Conservation (phyloP, 306 rosid genomes). For the Heteromeles arbutifolia region DNA sequence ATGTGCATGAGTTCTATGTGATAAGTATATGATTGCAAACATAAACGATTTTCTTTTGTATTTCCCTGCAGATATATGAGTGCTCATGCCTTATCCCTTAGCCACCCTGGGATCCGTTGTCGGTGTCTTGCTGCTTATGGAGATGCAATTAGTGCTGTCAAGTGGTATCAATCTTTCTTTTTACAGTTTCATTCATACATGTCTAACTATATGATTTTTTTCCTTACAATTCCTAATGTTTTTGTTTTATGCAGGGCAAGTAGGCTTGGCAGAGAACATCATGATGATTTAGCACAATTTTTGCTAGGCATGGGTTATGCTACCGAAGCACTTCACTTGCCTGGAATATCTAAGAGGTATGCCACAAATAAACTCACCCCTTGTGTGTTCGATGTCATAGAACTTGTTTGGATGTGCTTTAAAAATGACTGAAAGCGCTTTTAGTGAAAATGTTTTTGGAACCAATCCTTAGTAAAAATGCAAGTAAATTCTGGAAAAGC, state of each 20-base stretch:
- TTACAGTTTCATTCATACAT: background rate
- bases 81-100: slow-evolving; percentile 91
- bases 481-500: no score
- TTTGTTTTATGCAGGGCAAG: slow-evolving; percentile 73
- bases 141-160: slow-evolving; percentile 97
- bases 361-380: background rate
- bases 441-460: no score
- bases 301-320: slow-evolving; percentile 99
- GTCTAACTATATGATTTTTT: slow-evolving; percentile 1
- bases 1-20: background rate
- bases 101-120: slow-evolving; percentile 98
- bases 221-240: slow-evolving; percentile 2
- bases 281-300: slow-evolving; percentile 95
- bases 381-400: background rate
- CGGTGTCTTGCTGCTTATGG: slow-evolving; percentile 99
- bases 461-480: no score
- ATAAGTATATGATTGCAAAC: background rate
- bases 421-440: no score
- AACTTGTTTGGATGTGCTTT: no score
- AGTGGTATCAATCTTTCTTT: slow-evolving; percentile 51
- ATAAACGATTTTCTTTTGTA: background rate
- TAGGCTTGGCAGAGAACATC: slow-evolving; percentile 97
- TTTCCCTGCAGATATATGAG: slow-evolving; percentile 72
- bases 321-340: slow-evolving; percentile 92
- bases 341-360: slow-evolving; percentile 96